Conservation (phyloP, 495 filamentous ascomycete genomes). For the Daldinia concentrica region DNA sequence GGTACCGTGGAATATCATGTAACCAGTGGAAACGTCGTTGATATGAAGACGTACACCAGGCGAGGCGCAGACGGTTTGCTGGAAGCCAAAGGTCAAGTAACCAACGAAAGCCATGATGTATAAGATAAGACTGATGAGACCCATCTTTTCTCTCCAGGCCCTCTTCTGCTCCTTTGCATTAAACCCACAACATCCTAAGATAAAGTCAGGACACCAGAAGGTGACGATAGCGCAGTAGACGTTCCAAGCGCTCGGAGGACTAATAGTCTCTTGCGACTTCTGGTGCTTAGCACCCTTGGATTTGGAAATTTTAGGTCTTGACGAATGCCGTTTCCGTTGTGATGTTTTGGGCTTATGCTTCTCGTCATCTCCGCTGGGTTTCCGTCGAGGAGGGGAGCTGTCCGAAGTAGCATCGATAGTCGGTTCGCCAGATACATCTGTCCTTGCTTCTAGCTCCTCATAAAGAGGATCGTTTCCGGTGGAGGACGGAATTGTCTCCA, state of each 20-base stretch:
- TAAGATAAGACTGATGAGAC: conserved; percentile 91
- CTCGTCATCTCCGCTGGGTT: conserved; percentile 48
- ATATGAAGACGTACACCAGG: conserved; percentile 75
- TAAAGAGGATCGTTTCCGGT: conserved; percentile 90
- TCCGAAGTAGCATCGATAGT: conserved; percentile 53
- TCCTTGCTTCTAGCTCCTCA: conserved; percentile 68
- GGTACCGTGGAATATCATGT: conserved; percentile 94
- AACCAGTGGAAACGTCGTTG: conserved; percentile 80
- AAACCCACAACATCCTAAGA: conserved; percentile 87
- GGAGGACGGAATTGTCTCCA: conserved; percentile 86
- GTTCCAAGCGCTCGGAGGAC: conserved; percentile 90
- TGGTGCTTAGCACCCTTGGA: conserved; percentile 68
- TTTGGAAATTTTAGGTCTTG: conserved; percentile 51
- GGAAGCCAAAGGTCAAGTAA: conserved; percentile 97
- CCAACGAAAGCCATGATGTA: conserved; percentile 89
- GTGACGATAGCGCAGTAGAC: conserved; percentile 94
- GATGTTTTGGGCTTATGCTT: conserved; percentile 46
- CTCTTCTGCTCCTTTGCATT: conserved; percentile 86
- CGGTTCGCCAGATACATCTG: conserved; percentile 60
- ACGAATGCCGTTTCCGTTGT: conserved; percentile 46
- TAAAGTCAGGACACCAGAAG: conserved; percentile 90
- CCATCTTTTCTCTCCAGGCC: conserved; percentile 99
- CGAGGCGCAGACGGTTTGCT: conserved; percentile 80
- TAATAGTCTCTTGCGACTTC: conserved; percentile 72
- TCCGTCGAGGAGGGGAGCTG: conserved; percentile 50